Evolutionary conservation across 306 rosid genomes (phyloP).

Genomic region (Luffa acutangula): DNA sequence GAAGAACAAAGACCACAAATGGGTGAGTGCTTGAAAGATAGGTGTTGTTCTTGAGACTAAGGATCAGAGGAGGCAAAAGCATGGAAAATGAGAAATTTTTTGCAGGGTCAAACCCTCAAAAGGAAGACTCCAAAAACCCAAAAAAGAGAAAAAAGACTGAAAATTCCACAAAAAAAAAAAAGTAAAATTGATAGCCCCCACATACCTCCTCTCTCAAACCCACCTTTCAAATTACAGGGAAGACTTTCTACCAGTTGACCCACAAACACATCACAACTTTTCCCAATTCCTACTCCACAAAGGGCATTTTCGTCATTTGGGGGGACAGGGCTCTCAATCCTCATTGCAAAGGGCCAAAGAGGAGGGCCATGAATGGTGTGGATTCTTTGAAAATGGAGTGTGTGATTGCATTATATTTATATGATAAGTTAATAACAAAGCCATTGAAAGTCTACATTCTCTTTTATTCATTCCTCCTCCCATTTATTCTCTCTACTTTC

Average conservation of each 20-base stretch:
- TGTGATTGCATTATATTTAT: neutral
- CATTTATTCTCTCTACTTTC: neutral
- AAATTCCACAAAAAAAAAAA: neutral
- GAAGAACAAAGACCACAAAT: slow-evolving; percentile 1
- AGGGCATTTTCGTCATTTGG: slow-evolving; percentile 1
- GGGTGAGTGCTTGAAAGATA: slow-evolving; percentile 1
- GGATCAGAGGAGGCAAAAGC: neutral
- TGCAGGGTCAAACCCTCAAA: neutral
- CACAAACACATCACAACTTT: neutral
- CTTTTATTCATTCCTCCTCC: neutral
- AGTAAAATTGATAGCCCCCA: neutral
- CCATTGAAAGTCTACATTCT: slow-evolving; percentile 1
- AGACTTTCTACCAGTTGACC: slow-evolving; percentile 7
- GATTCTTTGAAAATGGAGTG: slow-evolving; percentile 2
- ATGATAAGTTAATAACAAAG: slow-evolving; percentile 9
- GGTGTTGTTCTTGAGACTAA: neutral
- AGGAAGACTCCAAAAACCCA: neutral
- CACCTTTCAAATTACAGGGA: slow-evolving; percentile 5
- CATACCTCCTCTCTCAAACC: neutral
- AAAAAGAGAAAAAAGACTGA: neutral
- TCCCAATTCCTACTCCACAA: slow-evolving; percentile 16
- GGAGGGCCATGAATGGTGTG: slow-evolving; percentile 5
- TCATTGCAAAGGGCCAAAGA: neutral
- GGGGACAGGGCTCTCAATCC: neutral
- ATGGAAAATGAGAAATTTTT: neutral